These are phyloP conservation scores for Brassica balearica DNA, from an alignment of 441 rosid species.

Conservation along the genomic window DNA sequence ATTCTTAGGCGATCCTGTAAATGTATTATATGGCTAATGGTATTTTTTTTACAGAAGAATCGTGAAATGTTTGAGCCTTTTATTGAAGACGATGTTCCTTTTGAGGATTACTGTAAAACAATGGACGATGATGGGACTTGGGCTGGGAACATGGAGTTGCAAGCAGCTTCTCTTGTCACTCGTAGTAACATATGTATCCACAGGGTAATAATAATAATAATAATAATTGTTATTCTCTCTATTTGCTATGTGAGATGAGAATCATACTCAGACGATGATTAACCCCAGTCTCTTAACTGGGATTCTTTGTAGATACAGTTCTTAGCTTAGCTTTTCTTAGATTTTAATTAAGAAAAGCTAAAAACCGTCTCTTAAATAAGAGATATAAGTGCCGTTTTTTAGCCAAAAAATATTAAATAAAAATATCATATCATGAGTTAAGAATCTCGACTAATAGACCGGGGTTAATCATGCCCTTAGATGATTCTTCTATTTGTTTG, in stretches of 20 bases:
- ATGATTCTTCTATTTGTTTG: background rate
- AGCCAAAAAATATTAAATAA: no score
- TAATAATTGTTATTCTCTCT: background rate
- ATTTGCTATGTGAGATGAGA: background rate
- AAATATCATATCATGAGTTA: no score
- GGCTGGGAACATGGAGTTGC: slow-evolving; percentile 98
- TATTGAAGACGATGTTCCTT: slow-evolving; percentile 91
- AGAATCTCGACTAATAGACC: no score
- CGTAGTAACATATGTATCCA: slow-evolving; percentile 86
- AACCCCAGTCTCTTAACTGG: no score
- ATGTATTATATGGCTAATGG: background rate
- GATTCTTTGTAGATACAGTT: no score
- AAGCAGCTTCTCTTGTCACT: slow-evolving; percentile 92
- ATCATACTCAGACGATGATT: background rate
- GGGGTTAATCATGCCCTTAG: no score
- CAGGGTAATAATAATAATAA: slow-evolving; percentile 50
- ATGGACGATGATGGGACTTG: slow-evolving; percentile 93
- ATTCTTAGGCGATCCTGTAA: background rate
- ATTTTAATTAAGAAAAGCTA: no score
- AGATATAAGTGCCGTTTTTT: no score
- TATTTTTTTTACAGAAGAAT: slow-evolving; percentile 56
- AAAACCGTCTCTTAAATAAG: no score
- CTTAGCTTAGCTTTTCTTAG: no score
- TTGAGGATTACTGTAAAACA: slow-evolving; percentile 80
- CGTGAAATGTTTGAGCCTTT: slow-evolving; percentile 89